phyloP scores from a whole-genome alignment of 352 stramenopile species.

The Pythium aristosporum region DNA sequence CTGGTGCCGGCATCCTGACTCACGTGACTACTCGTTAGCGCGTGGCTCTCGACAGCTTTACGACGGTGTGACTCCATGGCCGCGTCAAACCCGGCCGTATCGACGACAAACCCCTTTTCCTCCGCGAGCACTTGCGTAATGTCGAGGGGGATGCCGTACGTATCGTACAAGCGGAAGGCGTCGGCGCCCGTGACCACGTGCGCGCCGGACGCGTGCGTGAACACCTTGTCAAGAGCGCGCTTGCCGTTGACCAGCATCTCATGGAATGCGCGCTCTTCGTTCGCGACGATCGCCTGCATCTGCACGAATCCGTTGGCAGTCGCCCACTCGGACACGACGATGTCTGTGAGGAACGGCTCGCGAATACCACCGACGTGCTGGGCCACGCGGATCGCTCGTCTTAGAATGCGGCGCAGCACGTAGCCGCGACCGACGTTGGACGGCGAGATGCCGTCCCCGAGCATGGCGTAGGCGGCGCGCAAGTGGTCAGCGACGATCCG shows the following conservation, averaged over 20 bases:
- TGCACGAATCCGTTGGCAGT: constrained; percentile 40
- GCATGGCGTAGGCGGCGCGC: constrained; percentile 92
- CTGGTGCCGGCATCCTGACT: not conserved
- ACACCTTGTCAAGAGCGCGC: constrained; percentile 60
- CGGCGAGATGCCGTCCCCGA: constrained; percentile 94
- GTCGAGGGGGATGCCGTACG: constrained; percentile 74
- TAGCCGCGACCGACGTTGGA: constrained; percentile 96
- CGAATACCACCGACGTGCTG: constrained; percentile 54
- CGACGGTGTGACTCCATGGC: constrained; percentile 54
- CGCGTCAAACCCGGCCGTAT: constrained; percentile 48
- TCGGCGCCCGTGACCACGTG: constrained; percentile 46
- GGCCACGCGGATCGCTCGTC: constrained; percentile 80
- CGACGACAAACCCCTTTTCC: constrained; percentile 57
- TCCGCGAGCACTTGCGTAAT: constrained; percentile 69
- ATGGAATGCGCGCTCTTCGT: constrained; percentile 71
- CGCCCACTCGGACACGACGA: constrained; percentile 50
- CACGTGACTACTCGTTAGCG: constrained; percentile 31
- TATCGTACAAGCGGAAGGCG: constrained; percentile 75
- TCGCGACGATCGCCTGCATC: constrained; percentile 64
- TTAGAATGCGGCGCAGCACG: constrained; percentile 93
- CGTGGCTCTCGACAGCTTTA: constrained; percentile 41
- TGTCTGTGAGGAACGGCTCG: constrained; percentile 48
- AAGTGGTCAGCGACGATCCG: constrained; percentile 96
- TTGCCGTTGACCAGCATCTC: constrained; percentile 68
- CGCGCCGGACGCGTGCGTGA: constrained; percentile 27